Conservation (phyloP, 2,329 filamentous ascomycete genomes). For the Ilyonectria sp. region DNA sequence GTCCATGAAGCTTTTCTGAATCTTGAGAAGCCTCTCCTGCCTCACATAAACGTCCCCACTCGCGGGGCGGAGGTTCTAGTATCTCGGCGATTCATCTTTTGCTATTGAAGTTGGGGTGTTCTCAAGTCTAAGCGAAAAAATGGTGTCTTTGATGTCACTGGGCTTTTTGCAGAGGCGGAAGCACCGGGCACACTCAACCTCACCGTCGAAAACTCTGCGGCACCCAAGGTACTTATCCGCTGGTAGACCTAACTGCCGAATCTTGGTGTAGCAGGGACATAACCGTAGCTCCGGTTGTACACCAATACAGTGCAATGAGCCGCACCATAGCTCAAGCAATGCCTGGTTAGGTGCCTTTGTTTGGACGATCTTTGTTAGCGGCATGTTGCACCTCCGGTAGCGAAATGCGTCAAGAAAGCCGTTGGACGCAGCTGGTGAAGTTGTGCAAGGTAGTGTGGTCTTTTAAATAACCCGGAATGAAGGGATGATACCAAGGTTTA, state of each 20-base stretch:
- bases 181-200: slow-evolving; percentile 4
- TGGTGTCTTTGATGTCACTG: background rate
- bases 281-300: background rate
- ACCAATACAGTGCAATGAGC: background rate
- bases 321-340: slow-evolving; percentile 13
- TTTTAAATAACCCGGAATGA: background rate
- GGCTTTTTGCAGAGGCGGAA: background rate
- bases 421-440: background rate
- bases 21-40: background rate
- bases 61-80: background rate
- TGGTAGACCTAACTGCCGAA: background rate
- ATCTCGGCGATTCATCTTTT: background rate
- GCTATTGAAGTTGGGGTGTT: background rate
- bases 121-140: background rate
- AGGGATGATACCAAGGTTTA: slow-evolving; percentile 6
- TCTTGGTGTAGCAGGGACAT: slow-evolving; percentile 7
- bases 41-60: background rate
- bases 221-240: background rate
- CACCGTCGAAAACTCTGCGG: background rate
- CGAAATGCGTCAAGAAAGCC: slow-evolving; percentile 11
- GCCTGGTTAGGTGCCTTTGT: background rate
- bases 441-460: background rate
- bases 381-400: background rate
- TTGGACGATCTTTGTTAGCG: background rate
- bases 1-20: background rate